A percentile compares a stretch with the other conserved stretches of the same genome.
Conservation (phyloP, 345 rosid species). For the Atalantia buxifolia region DNA sequence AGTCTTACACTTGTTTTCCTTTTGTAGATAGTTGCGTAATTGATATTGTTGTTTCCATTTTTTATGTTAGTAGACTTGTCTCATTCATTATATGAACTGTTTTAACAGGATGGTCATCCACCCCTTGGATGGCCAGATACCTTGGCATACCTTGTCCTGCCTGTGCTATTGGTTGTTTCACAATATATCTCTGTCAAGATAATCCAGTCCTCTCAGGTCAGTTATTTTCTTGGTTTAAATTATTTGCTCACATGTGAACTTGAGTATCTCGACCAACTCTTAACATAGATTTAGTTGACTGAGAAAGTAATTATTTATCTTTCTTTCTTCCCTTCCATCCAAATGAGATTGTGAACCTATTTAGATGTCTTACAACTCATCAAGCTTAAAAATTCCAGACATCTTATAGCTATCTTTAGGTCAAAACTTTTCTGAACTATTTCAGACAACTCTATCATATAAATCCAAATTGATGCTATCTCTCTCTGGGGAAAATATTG, state of each 20-base stretch:
- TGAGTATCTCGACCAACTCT: not conserved
- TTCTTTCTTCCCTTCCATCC: not conserved
- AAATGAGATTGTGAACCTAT: not conserved
- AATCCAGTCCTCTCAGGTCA: conserved; percentile 88
- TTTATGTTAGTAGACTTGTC: conserved; percentile 2
- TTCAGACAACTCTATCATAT: not conserved
- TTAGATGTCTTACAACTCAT: not conserved
- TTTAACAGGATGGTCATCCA: conserved; percentile 87
- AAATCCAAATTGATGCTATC: not conserved
- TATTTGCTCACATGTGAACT: not conserved
- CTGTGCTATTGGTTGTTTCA: conserved; percentile 60
- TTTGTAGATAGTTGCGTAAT: not conserved
- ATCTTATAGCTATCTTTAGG: not conserved
- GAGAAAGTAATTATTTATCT: not conserved
- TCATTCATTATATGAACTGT: not conserved
- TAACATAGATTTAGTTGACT: not conserved
- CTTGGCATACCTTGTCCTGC: conserved; percentile 89
- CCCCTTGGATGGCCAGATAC: conserved; percentile 97
- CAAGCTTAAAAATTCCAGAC: not conserved
- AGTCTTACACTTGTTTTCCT: not conserved
- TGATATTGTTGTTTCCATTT: not conserved
- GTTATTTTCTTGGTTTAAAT: conserved; percentile 8
- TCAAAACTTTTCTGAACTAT: not conserved
- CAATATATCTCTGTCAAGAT: conserved; percentile 85
- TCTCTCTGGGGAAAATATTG: not conserved